These are phyloP conservation scores for Lactarius quietus DNA, from an alignment of 768 basidiomycete genomes.

Conservation along the genomic window DNA sequence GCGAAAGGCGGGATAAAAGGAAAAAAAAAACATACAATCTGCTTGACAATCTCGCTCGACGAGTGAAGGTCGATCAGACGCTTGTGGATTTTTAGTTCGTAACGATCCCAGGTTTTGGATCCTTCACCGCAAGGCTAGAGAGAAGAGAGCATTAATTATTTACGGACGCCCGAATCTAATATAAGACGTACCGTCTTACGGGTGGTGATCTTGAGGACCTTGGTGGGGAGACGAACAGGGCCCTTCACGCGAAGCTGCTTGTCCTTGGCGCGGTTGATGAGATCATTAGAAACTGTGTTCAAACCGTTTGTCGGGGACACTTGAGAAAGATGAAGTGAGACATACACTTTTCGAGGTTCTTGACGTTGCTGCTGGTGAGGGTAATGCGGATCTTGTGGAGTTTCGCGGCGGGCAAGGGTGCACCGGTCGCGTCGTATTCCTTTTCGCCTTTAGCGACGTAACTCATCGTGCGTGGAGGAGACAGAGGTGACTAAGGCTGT, in stretches of 20 bases:
- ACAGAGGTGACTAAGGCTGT: slow-evolving; percentile 25
- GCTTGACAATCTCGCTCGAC: slow-evolving; percentile 98
- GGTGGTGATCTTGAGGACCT: slow-evolving; percentile 98
- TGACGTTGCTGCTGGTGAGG: slow-evolving; percentile 95
- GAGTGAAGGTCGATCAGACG: slow-evolving; percentile 99
- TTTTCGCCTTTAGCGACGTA: slow-evolving; percentile 99
- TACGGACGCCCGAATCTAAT: background rate
- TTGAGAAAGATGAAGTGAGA: slow-evolving; percentile 3
- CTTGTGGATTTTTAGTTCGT: slow-evolving; percentile 99
- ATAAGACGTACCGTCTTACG: slow-evolving; percentile 82
- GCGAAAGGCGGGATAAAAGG: background rate
- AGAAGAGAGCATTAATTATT: background rate
- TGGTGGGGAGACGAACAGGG: slow-evolving; percentile 97
- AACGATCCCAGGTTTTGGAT: slow-evolving; percentile 99
- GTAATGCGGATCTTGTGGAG: slow-evolving; percentile 99
- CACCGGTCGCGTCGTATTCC: slow-evolving; percentile 93
- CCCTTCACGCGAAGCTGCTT: slow-evolving; percentile 99
- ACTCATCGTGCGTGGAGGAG: slow-evolving; percentile 81
- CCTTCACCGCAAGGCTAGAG: slow-evolving; percentile 97
- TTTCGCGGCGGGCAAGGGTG: slow-evolving; percentile 80
- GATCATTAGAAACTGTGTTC: slow-evolving; percentile 80
- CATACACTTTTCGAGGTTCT: slow-evolving; percentile 97
- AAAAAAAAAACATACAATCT: slow-evolving; percentile 73
- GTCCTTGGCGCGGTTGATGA: slow-evolving; percentile 99
- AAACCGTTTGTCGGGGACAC: too few species aligned